Percentiles rank a stretch among this genome's conserved stretches.
These are phyloP conservation scores for Saccharomycopsis olivae DNA, from an alignment of 805 yeast species.

Conservation along the genomic window DNA sequence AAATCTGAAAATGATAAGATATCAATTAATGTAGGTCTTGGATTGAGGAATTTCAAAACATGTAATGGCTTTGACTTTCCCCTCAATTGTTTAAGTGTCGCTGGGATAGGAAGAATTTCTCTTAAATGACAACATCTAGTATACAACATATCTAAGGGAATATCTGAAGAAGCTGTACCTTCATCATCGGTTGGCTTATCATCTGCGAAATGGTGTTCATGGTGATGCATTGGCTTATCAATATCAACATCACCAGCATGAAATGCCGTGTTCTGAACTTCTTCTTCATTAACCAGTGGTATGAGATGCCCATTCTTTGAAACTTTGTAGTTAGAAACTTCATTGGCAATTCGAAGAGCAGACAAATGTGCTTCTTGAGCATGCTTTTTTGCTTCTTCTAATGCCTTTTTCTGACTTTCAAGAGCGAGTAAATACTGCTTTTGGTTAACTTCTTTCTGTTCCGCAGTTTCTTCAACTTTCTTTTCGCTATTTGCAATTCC, in stretches of 20 bases:
- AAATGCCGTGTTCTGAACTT: constrained; percentile 4
- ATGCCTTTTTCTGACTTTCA: constrained; percentile 45
- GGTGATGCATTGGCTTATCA: constrained; percentile 62
- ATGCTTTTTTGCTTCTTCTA: constrained; percentile 56
- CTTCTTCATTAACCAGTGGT: constrained; percentile 17
- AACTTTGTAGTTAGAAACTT: constrained; percentile 39
- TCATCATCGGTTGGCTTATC: constrained; percentile 20
- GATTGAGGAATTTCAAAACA: constrained; percentile 64
- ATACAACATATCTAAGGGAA: constrained; percentile 54
- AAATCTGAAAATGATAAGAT: constrained; percentile 82
- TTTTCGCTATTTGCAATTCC: constrained; percentile 50
- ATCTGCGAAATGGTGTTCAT: constrained; percentile 43
- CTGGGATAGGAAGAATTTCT: constrained; percentile 87
- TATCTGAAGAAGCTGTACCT: constrained; percentile 20
- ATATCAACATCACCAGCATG: constrained; percentile 35
- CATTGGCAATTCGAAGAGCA: constrained; percentile 60
- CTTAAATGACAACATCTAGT: constrained; percentile 89
- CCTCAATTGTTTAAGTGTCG: constrained; percentile 71
- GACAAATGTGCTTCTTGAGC: constrained; percentile 68
- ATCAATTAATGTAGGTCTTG: constrained; percentile 82
- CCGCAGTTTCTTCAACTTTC: constrained; percentile 25
- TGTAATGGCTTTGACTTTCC: constrained; percentile 72
- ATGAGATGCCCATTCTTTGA: constrained; percentile 19
- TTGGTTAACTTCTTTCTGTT: constrained; percentile 27
- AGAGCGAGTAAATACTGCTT: constrained; percentile 44